Conservation (phyloP, 202 grass and related monocot genomes). For the Setaria italica region DNA sequence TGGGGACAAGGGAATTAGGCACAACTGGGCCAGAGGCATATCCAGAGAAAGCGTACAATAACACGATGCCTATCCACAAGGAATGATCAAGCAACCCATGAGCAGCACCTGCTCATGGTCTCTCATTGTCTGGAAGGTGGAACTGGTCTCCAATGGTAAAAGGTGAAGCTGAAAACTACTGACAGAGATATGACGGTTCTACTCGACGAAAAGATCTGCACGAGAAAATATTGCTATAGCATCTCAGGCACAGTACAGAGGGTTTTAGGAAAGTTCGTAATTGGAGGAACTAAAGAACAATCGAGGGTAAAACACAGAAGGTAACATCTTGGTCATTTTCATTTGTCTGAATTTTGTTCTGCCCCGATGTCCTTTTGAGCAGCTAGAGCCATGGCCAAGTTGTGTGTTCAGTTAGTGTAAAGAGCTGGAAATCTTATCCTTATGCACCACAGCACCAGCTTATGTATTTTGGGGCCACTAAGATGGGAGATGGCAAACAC, state of each 20-base stretch:
- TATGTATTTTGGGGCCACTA: neutral
- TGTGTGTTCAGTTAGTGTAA: neutral
- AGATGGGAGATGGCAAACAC: slow-evolving; percentile 18
- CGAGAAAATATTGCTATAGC: neutral
- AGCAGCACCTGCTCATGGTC: slow-evolving; percentile 1
- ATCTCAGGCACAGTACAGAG: too few species aligned
- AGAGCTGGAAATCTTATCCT: too few species aligned
- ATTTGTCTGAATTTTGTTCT: neutral
- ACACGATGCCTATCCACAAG: slow-evolving; percentile 51
- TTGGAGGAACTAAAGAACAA: too few species aligned
- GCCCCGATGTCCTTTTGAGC: neutral
- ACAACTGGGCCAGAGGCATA: slow-evolving; percentile 15
- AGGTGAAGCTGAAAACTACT: slow-evolving; percentile 22
- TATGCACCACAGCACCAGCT: too few species aligned
- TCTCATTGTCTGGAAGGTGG: neutral
- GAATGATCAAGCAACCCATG: neutral
- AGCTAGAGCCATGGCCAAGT: neutral
- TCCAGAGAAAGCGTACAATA: slow-evolving; percentile 44
- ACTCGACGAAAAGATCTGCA: neutral
- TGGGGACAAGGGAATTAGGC: slow-evolving; percentile 47
- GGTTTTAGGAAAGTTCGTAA: too few species aligned
- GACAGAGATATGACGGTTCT: too few species aligned
- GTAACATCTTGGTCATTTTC: neutral
- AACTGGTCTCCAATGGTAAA: slow-evolving; percentile 3
- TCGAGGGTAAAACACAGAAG: too few species aligned